Evolutionary conservation across 495 filamentous ascomycete genomes (phyloP).

Genomic region (Oleoguttula mirabilis): DNA sequence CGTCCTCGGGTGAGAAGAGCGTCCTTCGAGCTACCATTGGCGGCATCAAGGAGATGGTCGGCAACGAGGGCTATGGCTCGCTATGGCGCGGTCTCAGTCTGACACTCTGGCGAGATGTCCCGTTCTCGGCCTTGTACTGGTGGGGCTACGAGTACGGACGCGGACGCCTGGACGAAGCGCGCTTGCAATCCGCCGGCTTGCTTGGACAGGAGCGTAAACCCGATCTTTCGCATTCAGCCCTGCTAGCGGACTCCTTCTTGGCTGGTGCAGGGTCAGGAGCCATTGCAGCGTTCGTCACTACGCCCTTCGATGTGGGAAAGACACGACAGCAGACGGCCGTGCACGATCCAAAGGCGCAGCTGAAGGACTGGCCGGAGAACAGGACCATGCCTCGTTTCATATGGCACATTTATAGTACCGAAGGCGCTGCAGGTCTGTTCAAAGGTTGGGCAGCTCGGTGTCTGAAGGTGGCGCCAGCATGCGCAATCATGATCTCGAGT

Average conservation of each 20-base stretch:
- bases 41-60: constrained; percentile 69
- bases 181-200: constrained; percentile 34
- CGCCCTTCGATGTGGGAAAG: constrained; percentile 95
- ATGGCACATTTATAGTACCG: constrained; percentile 73
- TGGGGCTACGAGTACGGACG: constrained; percentile 85
- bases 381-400: constrained; percentile 65
- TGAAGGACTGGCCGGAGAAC: constrained; percentile 50
- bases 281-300: constrained; percentile 78
- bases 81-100: constrained; percentile 89
- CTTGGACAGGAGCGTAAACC: constrained; percentile 2
- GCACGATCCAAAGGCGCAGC: constrained; percentile 34
- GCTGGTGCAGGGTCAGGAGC: constrained; percentile 74
- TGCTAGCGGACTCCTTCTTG: constrained; percentile 78
- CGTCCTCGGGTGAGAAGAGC: constrained; percentile 39
- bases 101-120: constrained; percentile 93
- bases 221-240: constrained; percentile 44
- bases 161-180: constrained; percentile 48
- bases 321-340: constrained; percentile 76
- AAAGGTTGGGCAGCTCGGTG: constrained; percentile 82
- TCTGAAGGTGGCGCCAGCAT: constrained; percentile 88
- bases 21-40: constrained; percentile 62
- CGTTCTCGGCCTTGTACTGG: constrained; percentile 96
- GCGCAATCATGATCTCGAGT: constrained; percentile 98
- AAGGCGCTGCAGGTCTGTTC: constrained; percentile 72
- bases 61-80: constrained; percentile 57